Conservation (phyloP, 208 protist genomes). For the Acanthamoeba lugdunensis region DNA sequence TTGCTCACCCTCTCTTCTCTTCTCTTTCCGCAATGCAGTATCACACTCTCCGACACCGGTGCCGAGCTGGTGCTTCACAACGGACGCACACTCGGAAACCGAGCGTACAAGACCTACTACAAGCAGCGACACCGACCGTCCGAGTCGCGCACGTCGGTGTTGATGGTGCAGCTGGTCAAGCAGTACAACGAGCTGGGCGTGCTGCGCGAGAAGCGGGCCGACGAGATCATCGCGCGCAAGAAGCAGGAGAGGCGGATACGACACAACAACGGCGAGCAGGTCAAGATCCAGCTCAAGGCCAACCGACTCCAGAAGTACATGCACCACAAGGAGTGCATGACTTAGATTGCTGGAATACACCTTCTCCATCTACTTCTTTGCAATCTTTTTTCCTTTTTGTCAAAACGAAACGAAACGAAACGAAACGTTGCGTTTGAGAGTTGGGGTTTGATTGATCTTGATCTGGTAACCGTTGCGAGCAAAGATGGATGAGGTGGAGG, state of each 20-base stretch:
- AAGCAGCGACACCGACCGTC: conserved; percentile 15
- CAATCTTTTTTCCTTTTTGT: too few relatives aligned
- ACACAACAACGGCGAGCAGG: conserved; percentile 7
- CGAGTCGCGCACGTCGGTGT: conserved; percentile 54
- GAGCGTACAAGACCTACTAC: conserved; percentile 23
- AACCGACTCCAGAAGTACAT: conserved; percentile 58
- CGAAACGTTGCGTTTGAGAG: too few relatives aligned
- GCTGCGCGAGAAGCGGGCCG: conserved; percentile 15
- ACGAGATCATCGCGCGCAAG: conserved; percentile 37
- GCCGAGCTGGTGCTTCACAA: conserved; percentile 49
- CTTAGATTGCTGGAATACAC: background rate
- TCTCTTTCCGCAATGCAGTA: background rate
- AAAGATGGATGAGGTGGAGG: too few relatives aligned
- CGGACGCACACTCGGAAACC: conserved; percentile 48
- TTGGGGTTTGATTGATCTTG: too few relatives aligned
- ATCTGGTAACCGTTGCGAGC: too few relatives aligned
- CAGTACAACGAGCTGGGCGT: conserved; percentile 68
- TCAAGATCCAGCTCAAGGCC: conserved; percentile 61
- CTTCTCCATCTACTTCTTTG: too few relatives aligned
- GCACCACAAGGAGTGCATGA: conserved; percentile 59
- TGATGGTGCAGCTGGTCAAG: conserved; percentile 54
- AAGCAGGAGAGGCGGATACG: background rate
- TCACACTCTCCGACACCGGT: conserved; percentile 35
- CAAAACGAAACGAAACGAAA: too few relatives aligned
- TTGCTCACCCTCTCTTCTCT: background rate